A percentile compares a stretch with the other conserved stretches of the same genome.
phyloP scores from a whole-genome alignment of 148 eudicot genomes.

The Rhododendron griersonianum region DNA sequence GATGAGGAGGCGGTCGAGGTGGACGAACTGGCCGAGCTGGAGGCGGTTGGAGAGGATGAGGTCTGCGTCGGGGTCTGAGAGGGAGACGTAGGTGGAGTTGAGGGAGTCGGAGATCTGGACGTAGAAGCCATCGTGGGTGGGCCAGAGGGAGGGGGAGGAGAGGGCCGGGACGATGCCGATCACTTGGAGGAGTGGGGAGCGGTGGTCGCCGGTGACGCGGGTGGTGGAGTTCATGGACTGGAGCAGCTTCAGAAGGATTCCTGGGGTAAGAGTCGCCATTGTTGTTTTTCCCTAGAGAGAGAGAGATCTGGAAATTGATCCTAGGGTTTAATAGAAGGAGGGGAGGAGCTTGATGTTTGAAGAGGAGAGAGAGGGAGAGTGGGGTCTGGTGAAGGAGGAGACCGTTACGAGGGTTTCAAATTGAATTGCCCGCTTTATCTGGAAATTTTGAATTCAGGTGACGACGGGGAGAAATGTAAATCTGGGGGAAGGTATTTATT shows the following conservation, averaged over 20 bases:
- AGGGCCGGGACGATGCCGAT: slow-evolving; percentile 72
- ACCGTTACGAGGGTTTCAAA: slow-evolving; percentile 22
- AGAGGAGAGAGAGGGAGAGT: not conserved
- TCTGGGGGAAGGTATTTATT: not conserved
- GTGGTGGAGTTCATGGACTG: slow-evolving; percentile 67
- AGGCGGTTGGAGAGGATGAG: slow-evolving; percentile 72
- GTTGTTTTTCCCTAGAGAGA: not conserved
- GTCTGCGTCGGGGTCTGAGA: slow-evolving; percentile 56
- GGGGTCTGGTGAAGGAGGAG: slow-evolving; percentile 3
- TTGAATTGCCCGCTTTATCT: slow-evolving; percentile 29
- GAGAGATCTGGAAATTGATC: not conserved
- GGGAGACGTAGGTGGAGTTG: slow-evolving; percentile 79
- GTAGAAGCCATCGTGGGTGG: slow-evolving; percentile 57
- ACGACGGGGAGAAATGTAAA: not conserved
- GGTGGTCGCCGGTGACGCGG: slow-evolving; percentile 82
- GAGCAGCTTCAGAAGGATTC: slow-evolving; percentile 88
- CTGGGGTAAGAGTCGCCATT: slow-evolving; percentile 86
- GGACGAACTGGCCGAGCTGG: slow-evolving; percentile 83
- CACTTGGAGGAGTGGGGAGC: slow-evolving; percentile 83
- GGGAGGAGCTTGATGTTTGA: not conserved
- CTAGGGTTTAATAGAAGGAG: not conserved
- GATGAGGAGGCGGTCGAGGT: slow-evolving; percentile 57
- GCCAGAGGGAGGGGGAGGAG: slow-evolving; percentile 40
- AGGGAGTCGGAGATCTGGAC: slow-evolving; percentile 80
- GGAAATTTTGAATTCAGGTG: slow-evolving; percentile 28